These are phyloP conservation scores for Hymenoscyphus albidus DNA, from an alignment of 2,329 filamentous ascomycete genomes.

Conservation along the genomic window DNA sequence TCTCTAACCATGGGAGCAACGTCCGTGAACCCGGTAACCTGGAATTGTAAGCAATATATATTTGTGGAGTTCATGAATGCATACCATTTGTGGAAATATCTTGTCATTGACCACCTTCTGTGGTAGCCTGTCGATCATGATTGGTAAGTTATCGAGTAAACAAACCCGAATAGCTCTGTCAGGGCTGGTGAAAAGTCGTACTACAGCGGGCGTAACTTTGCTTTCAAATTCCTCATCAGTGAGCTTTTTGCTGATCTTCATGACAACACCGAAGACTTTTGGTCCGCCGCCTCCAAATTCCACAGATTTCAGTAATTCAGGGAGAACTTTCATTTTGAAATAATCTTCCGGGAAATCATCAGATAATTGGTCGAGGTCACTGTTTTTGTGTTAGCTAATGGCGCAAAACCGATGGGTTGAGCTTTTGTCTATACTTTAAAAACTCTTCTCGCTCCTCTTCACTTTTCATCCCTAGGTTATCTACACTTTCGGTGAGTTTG, in stretches of 20 bases:
- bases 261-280: constrained; percentile 80
- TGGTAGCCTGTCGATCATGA: constrained; percentile 86
- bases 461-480: constrained; percentile 84
- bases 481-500: constrained; percentile 85
- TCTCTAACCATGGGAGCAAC: constrained; percentile 86
- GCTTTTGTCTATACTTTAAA: constrained; percentile 54
- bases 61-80: constrained; percentile 20
- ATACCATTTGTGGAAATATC: constrained; percentile 89
- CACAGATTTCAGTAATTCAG: constrained; percentile 96
- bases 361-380: constrained; percentile 76
- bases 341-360: constrained; percentile 98
- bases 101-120: constrained; percentile 92
- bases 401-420: constrained; percentile 24
- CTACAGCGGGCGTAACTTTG: constrained; percentile 77
- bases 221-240: constrained; percentile 85
- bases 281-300: constrained; percentile 95
- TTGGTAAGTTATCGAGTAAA: constrained; percentile 78
- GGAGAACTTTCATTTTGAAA: constrained; percentile 94
- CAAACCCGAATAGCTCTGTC: constrained; percentile 91
- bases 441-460: constrained; percentile 82
- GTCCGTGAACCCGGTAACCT: constrained; percentile 94
- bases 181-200: constrained; percentile 84
- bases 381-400: constrained; percentile 29
- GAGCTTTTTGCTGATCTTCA: constrained; percentile 87
- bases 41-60: constrained; percentile 19